Evolutionary conservation across 352 stramenopile genomes (phyloP).

Genomic region (Pythium guiyangense): DNA sequence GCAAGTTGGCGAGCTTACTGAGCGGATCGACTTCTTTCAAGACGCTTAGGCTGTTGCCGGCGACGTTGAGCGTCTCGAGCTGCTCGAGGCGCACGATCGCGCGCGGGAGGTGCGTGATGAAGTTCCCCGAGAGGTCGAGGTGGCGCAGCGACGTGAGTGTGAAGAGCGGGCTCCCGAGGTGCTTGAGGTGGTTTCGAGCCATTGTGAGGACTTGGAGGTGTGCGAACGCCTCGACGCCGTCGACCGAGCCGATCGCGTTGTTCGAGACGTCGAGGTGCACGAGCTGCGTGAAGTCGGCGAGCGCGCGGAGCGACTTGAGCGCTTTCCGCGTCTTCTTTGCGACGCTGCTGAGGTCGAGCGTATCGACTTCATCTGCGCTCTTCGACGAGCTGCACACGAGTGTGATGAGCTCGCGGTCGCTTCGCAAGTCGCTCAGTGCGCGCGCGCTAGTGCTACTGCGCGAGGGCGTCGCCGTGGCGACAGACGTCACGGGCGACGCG

Average conservation of each 20-base stretch:
- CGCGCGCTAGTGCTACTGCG: slow-evolving; percentile 13
- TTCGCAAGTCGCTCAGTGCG: slow-evolving; percentile 26
- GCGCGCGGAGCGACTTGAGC: slow-evolving; percentile 52
- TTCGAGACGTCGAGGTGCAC: slow-evolving; percentile 53
- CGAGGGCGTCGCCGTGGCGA: slow-evolving; percentile 2
- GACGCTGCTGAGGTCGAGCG: slow-evolving; percentile 42
- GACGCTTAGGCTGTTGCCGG: slow-evolving; percentile 68
- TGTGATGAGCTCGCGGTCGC: slow-evolving; percentile 36
- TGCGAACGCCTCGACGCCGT: slow-evolving; percentile 48
- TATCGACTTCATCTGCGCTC: slow-evolving; percentile 19
- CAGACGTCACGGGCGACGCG: neutral
- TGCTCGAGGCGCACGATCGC: slow-evolving; percentile 38
- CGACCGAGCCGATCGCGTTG: slow-evolving; percentile 52
- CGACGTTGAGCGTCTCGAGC: slow-evolving; percentile 60
- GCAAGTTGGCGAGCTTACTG: slow-evolving; percentile 50
- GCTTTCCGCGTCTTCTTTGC: slow-evolving; percentile 43
- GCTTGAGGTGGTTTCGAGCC: slow-evolving; percentile 72
- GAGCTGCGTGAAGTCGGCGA: slow-evolving; percentile 45
- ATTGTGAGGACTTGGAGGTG: slow-evolving; percentile 43
- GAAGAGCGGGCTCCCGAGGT: slow-evolving; percentile 41
- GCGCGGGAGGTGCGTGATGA: slow-evolving; percentile 68
- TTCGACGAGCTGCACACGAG: slow-evolving; percentile 24
- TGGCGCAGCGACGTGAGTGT: slow-evolving; percentile 31
- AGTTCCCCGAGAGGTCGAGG: slow-evolving; percentile 77
- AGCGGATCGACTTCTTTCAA: slow-evolving; percentile 70